phyloP scores from a whole-genome alignment of 257 asterid genomes.

The Solanum neorickii region DNA sequence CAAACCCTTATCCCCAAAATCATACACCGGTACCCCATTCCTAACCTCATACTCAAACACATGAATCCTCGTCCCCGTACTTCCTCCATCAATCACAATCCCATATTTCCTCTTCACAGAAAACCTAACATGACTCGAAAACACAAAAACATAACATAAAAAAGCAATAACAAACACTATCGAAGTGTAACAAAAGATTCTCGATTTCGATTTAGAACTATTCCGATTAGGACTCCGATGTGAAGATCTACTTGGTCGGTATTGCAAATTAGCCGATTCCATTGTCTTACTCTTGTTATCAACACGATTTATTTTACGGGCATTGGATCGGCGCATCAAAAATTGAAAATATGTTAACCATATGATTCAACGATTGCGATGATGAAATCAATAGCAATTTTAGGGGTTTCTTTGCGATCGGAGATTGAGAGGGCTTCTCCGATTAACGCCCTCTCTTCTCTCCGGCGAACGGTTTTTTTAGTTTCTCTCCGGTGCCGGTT shows the following conservation, averaged over 20 bases:
- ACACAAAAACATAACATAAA: slow-evolving; percentile 40
- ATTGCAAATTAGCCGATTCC: slow-evolving; percentile 68
- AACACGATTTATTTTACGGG: slow-evolving; percentile 22
- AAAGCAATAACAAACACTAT: slow-evolving; percentile 17
- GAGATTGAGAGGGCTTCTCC: not conserved
- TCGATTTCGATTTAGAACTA: slow-evolving; percentile 33
- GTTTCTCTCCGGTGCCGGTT: not conserved
- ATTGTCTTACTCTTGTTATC: slow-evolving; percentile 13
- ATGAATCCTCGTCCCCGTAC: slow-evolving; percentile 90
- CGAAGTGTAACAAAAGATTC: slow-evolving; percentile 28
- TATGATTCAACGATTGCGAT: slow-evolving; percentile 11
- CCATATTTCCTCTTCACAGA: slow-evolving; percentile 28
- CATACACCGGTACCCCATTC: slow-evolving; percentile 45
- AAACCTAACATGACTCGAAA: slow-evolving; percentile 14
- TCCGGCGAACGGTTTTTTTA: not conserved
- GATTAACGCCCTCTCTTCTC: not conserved
- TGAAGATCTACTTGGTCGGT: slow-evolving; percentile 47
- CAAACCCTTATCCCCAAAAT: slow-evolving; percentile 60
- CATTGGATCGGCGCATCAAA: slow-evolving; percentile 99
- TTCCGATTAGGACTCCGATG: slow-evolving; percentile 28
- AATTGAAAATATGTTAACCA: slow-evolving; percentile 38
- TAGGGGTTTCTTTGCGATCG: not conserved
- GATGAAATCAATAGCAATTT: not conserved
- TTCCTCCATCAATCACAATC: slow-evolving; percentile 94
- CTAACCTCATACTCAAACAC: slow-evolving; percentile 60